Evolutionary conservation across 208 protist species (phyloP).

Genomic region (Trypanosoma lewisi): DNA sequence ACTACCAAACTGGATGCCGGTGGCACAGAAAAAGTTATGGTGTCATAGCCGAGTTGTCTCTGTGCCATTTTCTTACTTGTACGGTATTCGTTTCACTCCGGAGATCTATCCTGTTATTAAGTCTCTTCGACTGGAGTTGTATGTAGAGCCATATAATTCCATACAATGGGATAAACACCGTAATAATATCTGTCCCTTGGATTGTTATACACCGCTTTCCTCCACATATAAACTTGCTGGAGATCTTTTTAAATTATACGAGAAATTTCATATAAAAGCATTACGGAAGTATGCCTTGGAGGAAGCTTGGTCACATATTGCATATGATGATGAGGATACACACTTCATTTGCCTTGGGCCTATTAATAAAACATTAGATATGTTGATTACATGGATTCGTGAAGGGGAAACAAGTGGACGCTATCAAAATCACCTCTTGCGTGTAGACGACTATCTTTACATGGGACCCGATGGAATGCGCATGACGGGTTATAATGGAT

Average conservation of each 20-base stretch:
- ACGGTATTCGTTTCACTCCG: slow-evolving; percentile 79
- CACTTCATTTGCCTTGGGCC: slow-evolving; percentile 96
- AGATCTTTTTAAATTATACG: slow-evolving; percentile 78
- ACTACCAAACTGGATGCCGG: slow-evolving; percentile 90
- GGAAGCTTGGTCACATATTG: slow-evolving; percentile 88
- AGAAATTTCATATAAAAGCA: slow-evolving; percentile 53
- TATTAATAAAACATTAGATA: slow-evolving; percentile 96
- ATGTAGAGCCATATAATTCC: slow-evolving; percentile 63
- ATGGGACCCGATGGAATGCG: slow-evolving; percentile 93
- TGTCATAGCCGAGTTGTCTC: slow-evolving; percentile 97
- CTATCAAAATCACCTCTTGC: slow-evolving; percentile 85
- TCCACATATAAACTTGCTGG: slow-evolving; percentile 55
- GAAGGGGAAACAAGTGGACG: slow-evolving; percentile 83
- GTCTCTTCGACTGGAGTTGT: slow-evolving; percentile 88
- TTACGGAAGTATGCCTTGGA: slow-evolving; percentile 85
- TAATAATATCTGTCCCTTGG: slow-evolving; percentile 57
- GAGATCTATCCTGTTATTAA: slow-evolving; percentile 56
- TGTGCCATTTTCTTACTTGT: slow-evolving; percentile 96
- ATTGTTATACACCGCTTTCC: slow-evolving; percentile 93
- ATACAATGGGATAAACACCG: slow-evolving; percentile 88
- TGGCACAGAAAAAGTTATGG: slow-evolving; percentile 90
- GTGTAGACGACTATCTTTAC: slow-evolving; percentile 96
- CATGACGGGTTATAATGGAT: slow-evolving; percentile 98
- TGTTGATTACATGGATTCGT: slow-evolving; percentile 92
- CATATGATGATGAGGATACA: slow-evolving; percentile 95